These are phyloP conservation scores for Polygonum maritimum DNA, from an alignment of 148 eudicot genomes.

Conservation along the genomic window DNA sequence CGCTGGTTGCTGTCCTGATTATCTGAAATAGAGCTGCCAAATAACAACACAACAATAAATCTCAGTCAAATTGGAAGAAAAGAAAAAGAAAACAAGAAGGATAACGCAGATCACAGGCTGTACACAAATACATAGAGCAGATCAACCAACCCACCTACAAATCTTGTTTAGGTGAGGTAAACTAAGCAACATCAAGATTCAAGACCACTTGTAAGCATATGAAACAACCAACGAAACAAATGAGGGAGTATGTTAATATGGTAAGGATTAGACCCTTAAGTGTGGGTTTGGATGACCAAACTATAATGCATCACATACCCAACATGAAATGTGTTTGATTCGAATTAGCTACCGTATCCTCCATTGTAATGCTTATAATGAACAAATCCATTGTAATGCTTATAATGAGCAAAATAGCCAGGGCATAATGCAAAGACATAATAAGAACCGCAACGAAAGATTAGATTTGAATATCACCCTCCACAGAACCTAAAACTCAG, in stretches of 20 bases:
- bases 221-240: not conserved
- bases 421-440: too few species aligned
- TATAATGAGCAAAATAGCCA: too few species aligned
- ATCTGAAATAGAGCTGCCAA: conserved; percentile 47
- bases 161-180: not conserved
- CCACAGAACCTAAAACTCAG: too few species aligned
- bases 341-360: too few species aligned
- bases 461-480: too few species aligned
- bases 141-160: not conserved
- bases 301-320: too few species aligned
- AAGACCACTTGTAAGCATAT: not conserved
- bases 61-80: not conserved
- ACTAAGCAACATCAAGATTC: not conserved
- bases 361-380: too few species aligned
- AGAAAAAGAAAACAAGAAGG: not conserved
- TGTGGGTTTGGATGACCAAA: too few species aligned
- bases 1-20: conserved; percentile 53
- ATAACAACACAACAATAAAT: not conserved
- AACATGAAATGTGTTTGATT: too few species aligned
- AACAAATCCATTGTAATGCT: too few species aligned
- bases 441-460: too few species aligned
- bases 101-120: not conserved
- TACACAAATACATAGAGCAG: not conserved
- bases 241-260: not conserved
- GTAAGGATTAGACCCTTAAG: too few species aligned